Conservation (phyloP, 106 monocot genomes). For the Platanthera zijinensis region DNA sequence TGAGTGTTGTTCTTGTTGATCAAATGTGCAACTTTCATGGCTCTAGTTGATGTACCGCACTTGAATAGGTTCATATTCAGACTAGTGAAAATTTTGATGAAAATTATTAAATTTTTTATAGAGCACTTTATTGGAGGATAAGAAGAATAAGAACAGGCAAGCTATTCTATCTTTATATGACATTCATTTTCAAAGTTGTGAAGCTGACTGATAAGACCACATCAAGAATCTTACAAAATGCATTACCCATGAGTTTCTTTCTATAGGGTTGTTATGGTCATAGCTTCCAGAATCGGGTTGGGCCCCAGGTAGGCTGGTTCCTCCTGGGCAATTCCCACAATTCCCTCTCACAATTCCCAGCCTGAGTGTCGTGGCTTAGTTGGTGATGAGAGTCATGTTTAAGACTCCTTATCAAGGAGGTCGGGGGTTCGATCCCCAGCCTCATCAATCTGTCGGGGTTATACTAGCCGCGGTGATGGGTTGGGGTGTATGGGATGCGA, state of each 20-base stretch:
- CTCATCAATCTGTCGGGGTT: too few relatives aligned
- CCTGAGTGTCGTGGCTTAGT: too few relatives aligned
- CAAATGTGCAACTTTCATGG: not conserved
- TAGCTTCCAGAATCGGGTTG: too few relatives aligned
- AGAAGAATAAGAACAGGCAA: not conserved
- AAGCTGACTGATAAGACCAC: not conserved
- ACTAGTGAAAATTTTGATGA: not conserved
- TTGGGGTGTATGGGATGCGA: too few relatives aligned
- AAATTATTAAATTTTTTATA: not conserved
- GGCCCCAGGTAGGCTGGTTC: too few relatives aligned
- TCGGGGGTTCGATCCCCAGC: too few relatives aligned
- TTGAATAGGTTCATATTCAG: not conserved
- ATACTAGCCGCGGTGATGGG: too few relatives aligned
- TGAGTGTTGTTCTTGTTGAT: not conserved
- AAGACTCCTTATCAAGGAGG: too few relatives aligned
- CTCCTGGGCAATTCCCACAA: too few relatives aligned
- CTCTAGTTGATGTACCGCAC: not conserved
- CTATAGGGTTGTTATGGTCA: too few relatives aligned
- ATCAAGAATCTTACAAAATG: not conserved
- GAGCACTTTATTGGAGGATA: not conserved
- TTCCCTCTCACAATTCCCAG: too few relatives aligned
- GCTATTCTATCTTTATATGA: not conserved
- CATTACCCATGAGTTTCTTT: not conserved
- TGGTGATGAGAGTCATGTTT: too few relatives aligned
- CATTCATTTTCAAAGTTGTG: not conserved